These are phyloP conservation scores for Neurospora pannonica DNA, from an alignment of 495 filamentous ascomycete genomes.

Conservation along the genomic window DNA sequence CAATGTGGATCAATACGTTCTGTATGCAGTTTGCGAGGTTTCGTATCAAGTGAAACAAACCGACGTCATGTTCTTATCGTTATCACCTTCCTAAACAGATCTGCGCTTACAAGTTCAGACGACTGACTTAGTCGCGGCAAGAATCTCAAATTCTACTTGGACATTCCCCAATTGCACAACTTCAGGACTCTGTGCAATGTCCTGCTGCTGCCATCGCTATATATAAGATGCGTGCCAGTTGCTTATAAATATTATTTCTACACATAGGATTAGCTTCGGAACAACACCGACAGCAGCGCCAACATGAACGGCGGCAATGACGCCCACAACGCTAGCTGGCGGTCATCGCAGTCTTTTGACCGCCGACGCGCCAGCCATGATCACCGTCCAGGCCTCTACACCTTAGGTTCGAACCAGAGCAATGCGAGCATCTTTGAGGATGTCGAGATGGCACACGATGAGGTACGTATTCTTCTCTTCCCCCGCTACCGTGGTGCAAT, in stretches of 20 bases:
- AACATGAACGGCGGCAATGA: slow-evolving; percentile 23
- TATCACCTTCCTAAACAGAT: slow-evolving; percentile 1
- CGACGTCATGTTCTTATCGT: slow-evolving; percentile 19
- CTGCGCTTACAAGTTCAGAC: not conserved
- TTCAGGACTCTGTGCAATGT: not conserved
- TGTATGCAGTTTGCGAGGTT: slow-evolving; percentile 6
- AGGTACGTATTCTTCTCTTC: slow-evolving; percentile 43
- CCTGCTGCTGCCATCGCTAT: not conserved
- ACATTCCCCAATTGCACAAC: not conserved
- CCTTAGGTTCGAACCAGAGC: slow-evolving; percentile 69
- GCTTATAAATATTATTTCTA: not conserved
- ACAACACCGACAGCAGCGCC: not conserved
- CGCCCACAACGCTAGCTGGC: slow-evolving; percentile 1
- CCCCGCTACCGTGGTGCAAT: not conserved
- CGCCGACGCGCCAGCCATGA: not conserved
- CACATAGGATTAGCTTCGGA: not conserved
- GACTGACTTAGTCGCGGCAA: not conserved
- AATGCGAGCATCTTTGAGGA: slow-evolving; percentile 79
- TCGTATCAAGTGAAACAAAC: not conserved
- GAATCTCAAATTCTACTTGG: not conserved
- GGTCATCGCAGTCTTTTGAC: not conserved
- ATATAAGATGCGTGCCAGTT: slow-evolving; percentile 5
- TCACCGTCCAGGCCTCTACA: slow-evolving; percentile 35
- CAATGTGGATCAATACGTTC: not conserved
- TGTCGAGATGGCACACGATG: slow-evolving; percentile 98